Conservation (phyloP, 495 filamentous ascomycete species). For the Tuber aestivum region DNA sequence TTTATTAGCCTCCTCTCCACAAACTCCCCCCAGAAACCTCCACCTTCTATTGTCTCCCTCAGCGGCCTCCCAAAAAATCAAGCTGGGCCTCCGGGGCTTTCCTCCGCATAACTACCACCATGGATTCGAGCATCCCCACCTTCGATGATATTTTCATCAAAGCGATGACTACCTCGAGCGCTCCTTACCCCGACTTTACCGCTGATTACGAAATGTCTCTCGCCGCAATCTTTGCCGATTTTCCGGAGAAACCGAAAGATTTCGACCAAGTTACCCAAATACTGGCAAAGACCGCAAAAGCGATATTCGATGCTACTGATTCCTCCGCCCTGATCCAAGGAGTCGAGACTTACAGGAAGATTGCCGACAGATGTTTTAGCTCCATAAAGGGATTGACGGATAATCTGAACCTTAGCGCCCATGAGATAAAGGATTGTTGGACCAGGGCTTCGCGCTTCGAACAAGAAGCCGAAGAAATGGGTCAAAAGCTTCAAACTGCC, state of each 20-base stretch:
- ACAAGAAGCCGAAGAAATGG: not conserved
- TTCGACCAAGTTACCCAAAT: not conserved
- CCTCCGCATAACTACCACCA: not conserved
- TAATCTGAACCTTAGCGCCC: not conserved
- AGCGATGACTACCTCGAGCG: not conserved
- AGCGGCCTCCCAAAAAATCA: not conserved
- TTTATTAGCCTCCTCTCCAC: not conserved
- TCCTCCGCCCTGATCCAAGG: not conserved
- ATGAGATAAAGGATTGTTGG: slow-evolving; percentile 1
- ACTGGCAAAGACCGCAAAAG: not conserved
- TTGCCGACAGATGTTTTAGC: not conserved
- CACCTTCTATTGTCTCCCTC: not conserved
- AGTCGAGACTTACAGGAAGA: not conserved
- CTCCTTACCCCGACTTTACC: not conserved
- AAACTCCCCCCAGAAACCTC: not conserved
- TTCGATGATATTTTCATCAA: not conserved
- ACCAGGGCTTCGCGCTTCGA: not conserved
- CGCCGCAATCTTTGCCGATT: not conserved
- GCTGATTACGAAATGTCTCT: not conserved
- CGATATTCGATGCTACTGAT: not conserved
- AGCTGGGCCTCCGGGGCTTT: not conserved
- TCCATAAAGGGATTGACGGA: not conserved
- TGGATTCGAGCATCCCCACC: not conserved
- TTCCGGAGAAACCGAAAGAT: not conserved
- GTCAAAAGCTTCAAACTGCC: not conserved